phyloP scores from a whole-genome alignment of 2,329 filamentous ascomycete genomes.

The Arthrobotrys pseudoclavata region DNA sequence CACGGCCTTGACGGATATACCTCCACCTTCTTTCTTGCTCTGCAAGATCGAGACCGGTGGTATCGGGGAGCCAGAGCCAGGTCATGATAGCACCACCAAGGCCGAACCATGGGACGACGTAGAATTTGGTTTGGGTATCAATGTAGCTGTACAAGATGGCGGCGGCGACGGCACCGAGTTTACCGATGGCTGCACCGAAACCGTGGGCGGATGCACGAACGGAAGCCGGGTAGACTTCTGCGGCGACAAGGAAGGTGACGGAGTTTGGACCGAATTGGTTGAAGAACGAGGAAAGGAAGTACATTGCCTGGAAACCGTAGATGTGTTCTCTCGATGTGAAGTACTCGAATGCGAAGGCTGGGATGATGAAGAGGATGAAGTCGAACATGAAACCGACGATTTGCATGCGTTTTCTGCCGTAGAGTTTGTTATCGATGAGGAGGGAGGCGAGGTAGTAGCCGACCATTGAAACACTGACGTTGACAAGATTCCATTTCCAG shows the following conservation, averaged over 20 bases:
- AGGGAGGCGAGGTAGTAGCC: conserved; percentile 91
- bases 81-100: conserved; percentile 87
- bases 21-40: conserved; percentile 95
- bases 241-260: conserved; percentile 95
- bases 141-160: conserved; percentile 97
- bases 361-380: conserved; percentile 93
- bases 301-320: conserved; percentile 96
- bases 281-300: conserved; percentile 98
- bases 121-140: conserved; percentile 83
- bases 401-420: conserved; percentile 96
- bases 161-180: conserved; percentile 87
- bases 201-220: conserved; percentile 94
- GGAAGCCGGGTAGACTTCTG: conserved; percentile 95
- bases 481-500: conserved; percentile 94
- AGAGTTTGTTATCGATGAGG: conserved; percentile 94
- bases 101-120: conserved; percentile 95
- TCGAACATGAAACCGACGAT: conserved; percentile 92
- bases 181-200: conserved; percentile 91
- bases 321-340: conserved; percentile 80
- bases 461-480: conserved; percentile 84
- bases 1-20: conserved; percentile 83
- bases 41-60: conserved; percentile 94
- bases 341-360: conserved; percentile 88
- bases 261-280: conserved; percentile 98
- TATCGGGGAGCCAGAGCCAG: conserved; percentile 90